These are phyloP conservation scores for Gyrodon lividus DNA, from an alignment of 768 basidiomycete genomes.

Conservation along the genomic window DNA sequence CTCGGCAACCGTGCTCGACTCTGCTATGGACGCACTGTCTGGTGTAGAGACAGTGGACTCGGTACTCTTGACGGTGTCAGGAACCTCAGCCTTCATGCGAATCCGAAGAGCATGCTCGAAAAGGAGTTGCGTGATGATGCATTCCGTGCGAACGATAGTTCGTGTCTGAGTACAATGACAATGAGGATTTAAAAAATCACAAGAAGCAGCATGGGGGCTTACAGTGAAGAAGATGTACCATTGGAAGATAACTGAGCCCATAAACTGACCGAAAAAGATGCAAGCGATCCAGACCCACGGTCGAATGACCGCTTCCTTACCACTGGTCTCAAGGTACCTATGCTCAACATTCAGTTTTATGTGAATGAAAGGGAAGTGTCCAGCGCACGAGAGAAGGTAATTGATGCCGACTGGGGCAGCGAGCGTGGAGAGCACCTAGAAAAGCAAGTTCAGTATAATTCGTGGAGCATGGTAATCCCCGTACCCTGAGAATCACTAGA, in stretches of 20 bases:
- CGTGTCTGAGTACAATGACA: slow-evolving; percentile 33
- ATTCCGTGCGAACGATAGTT: slow-evolving; percentile 48
- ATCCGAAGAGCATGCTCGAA: slow-evolving; percentile 62
- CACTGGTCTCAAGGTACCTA: slow-evolving; percentile 59
- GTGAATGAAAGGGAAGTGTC: not conserved
- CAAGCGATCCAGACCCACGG: slow-evolving; percentile 71
- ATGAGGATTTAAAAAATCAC: not conserved
- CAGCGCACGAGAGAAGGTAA: slow-evolving; percentile 27
- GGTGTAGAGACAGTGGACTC: slow-evolving; percentile 7
- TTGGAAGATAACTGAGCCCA: slow-evolving; percentile 46
- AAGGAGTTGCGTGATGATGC: slow-evolving; percentile 50
- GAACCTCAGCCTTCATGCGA: slow-evolving; percentile 32
- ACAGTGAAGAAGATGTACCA: slow-evolving; percentile 47
- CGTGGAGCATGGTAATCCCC: not conserved
- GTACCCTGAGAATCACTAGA: slow-evolving; percentile 8
- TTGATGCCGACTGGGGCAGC: slow-evolving; percentile 33
- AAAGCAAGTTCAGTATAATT: not conserved
- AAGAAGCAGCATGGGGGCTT: not conserved
- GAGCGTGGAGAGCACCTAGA: slow-evolving; percentile 22
- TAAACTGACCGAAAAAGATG: slow-evolving; percentile 48
- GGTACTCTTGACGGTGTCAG: slow-evolving; percentile 5
- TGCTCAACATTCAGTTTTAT: not conserved
- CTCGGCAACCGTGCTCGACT: slow-evolving; percentile 12
- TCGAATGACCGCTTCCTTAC: slow-evolving; percentile 45
- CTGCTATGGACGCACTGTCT: slow-evolving; percentile 10